phyloP scores from a whole-genome alignment of 1,139 yeast genomes.

The Candida sp. region DNA sequence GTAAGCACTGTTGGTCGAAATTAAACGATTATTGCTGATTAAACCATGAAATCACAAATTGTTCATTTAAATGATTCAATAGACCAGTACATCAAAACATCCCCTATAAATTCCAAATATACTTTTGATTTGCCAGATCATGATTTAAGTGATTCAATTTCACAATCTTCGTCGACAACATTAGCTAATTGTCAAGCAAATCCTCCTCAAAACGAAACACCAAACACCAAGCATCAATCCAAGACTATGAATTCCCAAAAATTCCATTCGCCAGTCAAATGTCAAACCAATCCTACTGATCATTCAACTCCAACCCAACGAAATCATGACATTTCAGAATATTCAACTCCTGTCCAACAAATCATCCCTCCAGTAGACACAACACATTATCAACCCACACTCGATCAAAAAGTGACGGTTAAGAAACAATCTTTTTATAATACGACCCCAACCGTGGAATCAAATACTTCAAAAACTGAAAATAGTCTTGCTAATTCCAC shows the following conservation, averaged over 20 bases:
- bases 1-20: too few species aligned
- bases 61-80: background rate
- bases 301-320: background rate
- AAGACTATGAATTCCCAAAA: background rate
- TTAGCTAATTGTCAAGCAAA: background rate
- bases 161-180: background rate
- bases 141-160: background rate
- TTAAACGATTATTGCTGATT: too few species aligned
- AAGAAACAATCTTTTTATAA: background rate
- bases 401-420: background rate
- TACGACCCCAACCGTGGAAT: background rate
- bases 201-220: background rate
- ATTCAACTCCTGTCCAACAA: background rate
- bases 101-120: background rate
- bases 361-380: background rate
- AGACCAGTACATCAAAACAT: background rate
- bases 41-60: background rate
- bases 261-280: background rate
- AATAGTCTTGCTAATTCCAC: background rate
- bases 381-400: background rate
- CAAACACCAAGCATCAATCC: background rate
- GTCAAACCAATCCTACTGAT: background rate
- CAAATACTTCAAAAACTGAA: background rate
- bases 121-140: background rate
- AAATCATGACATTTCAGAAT: background rate